A percentile compares a stretch with the other conserved stretches of the same genome.
These are phyloP conservation scores for Hypsizygus ulmarius DNA, from an alignment of 1,284 basidiomycete genomes.

Conservation along the genomic window DNA sequence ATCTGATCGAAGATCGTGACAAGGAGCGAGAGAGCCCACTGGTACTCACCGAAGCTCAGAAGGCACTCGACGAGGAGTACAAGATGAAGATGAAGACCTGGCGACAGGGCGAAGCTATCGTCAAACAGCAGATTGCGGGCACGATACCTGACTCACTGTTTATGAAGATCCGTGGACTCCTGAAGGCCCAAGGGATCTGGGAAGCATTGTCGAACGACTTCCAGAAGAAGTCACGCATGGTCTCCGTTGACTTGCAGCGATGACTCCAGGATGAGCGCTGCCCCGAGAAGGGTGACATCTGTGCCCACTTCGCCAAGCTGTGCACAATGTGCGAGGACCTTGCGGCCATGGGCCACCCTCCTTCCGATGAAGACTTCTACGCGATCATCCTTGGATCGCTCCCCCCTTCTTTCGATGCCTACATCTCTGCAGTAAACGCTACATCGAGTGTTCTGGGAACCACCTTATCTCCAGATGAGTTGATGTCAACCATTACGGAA, in stretches of 20 bases:
- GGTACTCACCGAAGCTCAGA: not conserved
- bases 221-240: slow-evolving; percentile 14
- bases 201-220: not conserved
- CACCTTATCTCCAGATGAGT: slow-evolving; percentile 19
- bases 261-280: slow-evolving; percentile 24
- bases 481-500: slow-evolving; percentile 22
- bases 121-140: slow-evolving; percentile 27
- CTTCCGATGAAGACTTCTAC: slow-evolving; percentile 24
- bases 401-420: slow-evolving; percentile 24
- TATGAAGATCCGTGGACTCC: slow-evolving; percentile 22
- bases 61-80: slow-evolving; percentile 8
- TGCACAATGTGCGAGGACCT: slow-evolving; percentile 25
- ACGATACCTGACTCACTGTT: slow-evolving; percentile 29
- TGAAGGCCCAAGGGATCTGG: slow-evolving; percentile 23
- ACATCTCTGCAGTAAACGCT: slow-evolving; percentile 24
- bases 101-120: slow-evolving; percentile 20
- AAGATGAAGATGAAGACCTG: slow-evolving; percentile 19
- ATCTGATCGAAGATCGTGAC: slow-evolving; percentile 6
- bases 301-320: slow-evolving; percentile 27
- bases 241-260: slow-evolving; percentile 23
- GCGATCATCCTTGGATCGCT: slow-evolving; percentile 27
- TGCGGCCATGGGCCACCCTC: slow-evolving; percentile 22
- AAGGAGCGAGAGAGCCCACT: not conserved
- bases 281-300: slow-evolving; percentile 21
- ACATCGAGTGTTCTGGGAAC: slow-evolving; percentile 20